Evolutionary conservation across 1,284 basidiomycete genomes (phyloP).

Genomic region (Malassezia sympodialis): DNA sequence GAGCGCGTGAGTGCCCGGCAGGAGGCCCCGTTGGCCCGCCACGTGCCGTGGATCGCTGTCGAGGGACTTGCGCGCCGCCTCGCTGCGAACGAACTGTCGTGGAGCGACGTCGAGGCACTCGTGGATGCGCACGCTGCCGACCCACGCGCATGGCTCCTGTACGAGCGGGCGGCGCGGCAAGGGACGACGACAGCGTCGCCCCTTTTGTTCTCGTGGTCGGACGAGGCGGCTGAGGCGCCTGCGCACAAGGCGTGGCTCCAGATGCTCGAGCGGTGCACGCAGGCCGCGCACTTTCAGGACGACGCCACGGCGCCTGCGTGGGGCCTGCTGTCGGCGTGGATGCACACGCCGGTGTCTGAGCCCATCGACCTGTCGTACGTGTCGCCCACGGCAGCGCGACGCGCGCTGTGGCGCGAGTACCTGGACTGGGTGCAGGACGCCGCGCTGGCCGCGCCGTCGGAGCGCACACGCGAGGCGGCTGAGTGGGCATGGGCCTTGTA

Average conservation of each 20-base stretch:
- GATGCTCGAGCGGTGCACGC: conserved; percentile 9
- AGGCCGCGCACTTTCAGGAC: not conserved
- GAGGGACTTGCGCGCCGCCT: not conserved
- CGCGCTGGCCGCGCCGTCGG: not conserved
- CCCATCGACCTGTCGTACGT: not conserved
- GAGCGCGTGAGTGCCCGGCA: conserved; percentile 20
- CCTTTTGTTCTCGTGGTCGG: not conserved
- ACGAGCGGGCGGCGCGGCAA: not conserved
- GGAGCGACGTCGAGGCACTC: not conserved
- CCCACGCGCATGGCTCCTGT: conserved; percentile 10
- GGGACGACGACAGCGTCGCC: not conserved
- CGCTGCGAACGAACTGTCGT: not conserved
- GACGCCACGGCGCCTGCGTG: conserved; percentile 10
- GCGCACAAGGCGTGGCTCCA: conserved; percentile 6
- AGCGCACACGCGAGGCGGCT: not conserved
- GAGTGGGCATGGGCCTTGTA: conserved; percentile 11
- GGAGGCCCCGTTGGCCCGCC: not conserved
- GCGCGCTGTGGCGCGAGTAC: conserved; percentile 10
- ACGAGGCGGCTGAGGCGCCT: not conserved
- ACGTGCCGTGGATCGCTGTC: conserved; percentile 10
- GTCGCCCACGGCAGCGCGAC: not conserved
- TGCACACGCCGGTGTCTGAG: not conserved
- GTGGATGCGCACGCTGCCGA: not conserved
- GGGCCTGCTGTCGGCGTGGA: conserved; percentile 3
- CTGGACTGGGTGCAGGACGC: conserved; percentile 6